A percentile compares a stretch with the other conserved stretches of the same genome.
phyloP scores from a whole-genome alignment of 1,284 basidiomycete species.

The Phlebopus sp. region DNA sequence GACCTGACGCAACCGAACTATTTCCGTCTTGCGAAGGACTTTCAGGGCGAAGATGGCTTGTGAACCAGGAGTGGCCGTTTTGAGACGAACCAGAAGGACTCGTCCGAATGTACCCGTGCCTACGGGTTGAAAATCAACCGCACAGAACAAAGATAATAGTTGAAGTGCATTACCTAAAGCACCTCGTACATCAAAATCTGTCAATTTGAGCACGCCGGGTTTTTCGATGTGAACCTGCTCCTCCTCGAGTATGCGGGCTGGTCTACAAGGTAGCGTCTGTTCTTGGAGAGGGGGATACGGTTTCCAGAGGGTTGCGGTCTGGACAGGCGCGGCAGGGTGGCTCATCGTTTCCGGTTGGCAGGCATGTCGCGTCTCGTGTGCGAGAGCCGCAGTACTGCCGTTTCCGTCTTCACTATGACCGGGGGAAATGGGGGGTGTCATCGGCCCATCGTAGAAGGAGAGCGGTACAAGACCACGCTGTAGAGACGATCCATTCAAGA shows the following conservation, averaged over 20 bases:
- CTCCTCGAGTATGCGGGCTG: conserved; percentile 63
- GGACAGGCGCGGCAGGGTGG: conserved; percentile 9
- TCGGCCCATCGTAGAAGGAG: conserved; percentile 39
- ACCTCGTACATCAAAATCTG: conserved; percentile 78
- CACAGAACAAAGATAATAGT: conserved; percentile 5
- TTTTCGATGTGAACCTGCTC: conserved; percentile 62
- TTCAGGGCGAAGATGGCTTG: conserved; percentile 88
- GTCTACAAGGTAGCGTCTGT: conserved; percentile 37
- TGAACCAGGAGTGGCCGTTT: conserved; percentile 44
- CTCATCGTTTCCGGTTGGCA: conserved; percentile 22
- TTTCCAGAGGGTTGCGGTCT: conserved; percentile 13
- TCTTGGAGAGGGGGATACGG: conserved; percentile 16
- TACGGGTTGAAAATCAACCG: conserved; percentile 29
- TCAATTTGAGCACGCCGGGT: conserved; percentile 55
- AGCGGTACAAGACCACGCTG: conserved; percentile 15
- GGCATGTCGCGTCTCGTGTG: conserved; percentile 26
- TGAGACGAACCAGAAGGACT: conserved; percentile 80
- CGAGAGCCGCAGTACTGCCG: conserved; percentile 32
- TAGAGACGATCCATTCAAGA: conserved; percentile 9
- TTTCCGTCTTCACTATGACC: conserved; percentile 37
- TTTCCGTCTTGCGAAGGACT: conserved; percentile 88
- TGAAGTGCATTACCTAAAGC: conserved; percentile 57
- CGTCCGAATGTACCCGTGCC: conserved; percentile 94
- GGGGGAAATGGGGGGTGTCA: conserved; percentile 62
- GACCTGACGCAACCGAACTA: conserved; percentile 94